Conservation (phyloP, 2,329 filamentous ascomycete genomes). For the Cryoendolithus antarcticus region DNA sequence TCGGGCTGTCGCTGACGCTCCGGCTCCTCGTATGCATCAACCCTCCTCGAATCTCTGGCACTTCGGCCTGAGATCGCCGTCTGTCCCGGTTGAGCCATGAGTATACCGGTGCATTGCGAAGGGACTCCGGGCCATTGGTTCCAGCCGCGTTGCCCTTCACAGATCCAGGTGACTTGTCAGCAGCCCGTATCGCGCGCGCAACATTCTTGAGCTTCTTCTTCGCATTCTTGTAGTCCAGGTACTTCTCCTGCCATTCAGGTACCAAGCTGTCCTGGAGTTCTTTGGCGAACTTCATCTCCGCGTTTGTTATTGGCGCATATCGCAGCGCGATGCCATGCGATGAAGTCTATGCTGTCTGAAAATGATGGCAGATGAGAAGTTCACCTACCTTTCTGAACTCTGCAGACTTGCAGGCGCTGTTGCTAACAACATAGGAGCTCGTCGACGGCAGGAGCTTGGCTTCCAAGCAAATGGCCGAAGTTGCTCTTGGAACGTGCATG, state of each 20-base stretch:
- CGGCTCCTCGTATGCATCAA: too few species aligned
- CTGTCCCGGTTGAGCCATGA: conserved; percentile 27
- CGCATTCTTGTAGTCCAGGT: conserved; percentile 40
- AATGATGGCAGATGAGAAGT: too few species aligned
- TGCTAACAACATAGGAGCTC: too few species aligned
- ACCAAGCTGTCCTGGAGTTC: conserved; percentile 9
- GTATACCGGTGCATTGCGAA: conserved; percentile 28
- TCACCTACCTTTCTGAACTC: too few species aligned
- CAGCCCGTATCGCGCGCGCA: conserved; percentile 52
- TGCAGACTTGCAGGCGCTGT: too few species aligned
- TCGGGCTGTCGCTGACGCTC: conserved; percentile 10
- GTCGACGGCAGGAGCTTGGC: too few species aligned
- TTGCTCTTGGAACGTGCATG: too few species aligned
- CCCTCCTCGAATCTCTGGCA: neutral
- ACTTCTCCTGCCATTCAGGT: conserved; percentile 14
- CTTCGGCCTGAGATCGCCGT: conserved; percentile 10
- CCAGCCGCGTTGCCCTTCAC: too few species aligned
- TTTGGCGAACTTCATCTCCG: conserved; percentile 19
- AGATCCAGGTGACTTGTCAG: conserved; percentile 13
- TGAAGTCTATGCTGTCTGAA: neutral
- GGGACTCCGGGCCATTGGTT: conserved; percentile 7
- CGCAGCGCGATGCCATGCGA: neutral
- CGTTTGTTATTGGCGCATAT: neutral
- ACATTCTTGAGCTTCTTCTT: conserved; percentile 91
- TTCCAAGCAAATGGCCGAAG: too few species aligned